Evolutionary conservation across 441 rosid species (phyloP), one percentile per base, ranked within the genome.

Genomic region (Gossypium trilobum): DNA sequence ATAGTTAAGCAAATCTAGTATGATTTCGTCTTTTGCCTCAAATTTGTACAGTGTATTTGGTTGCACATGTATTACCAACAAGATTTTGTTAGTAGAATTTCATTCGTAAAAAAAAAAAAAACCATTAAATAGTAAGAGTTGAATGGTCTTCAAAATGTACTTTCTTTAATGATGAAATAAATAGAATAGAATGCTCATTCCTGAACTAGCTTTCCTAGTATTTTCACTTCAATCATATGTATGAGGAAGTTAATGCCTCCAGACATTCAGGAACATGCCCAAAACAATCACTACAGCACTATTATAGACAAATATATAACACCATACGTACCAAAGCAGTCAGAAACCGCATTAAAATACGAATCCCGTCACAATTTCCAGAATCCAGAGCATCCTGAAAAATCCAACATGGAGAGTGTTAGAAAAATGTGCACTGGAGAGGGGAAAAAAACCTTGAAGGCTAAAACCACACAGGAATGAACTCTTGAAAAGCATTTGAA

Each of bases 271-370:
- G n/a, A 33, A 46, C 1, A 17, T 14, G 22, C 23, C 67, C 7
- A 61, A 62, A 62, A 33, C 50, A 62, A 33, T 33, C n/a, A 36
- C 25, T 16, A 61, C 11, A 16, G 4, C 5, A n/a, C 25, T 16
- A 62, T 17, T 2, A 81, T 36, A 56, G 62, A 17, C 55, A 50
- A 63, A 70, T 29, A 77, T 77, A 74, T 23, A 50, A 42, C 5
- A 73, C 14, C 3, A 55, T 60, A 68, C 91, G 5, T 86, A 95
- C 99, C 90, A 95, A 71, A 72, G 82, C 90, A 72, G 97, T 90
- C 73, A 95, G 64, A 84, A 92, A 82, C 71, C 99, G 95, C 88
- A 92, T 80, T 87, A 95, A 80, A 76, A 86, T 85, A 68, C 98
- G 97, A 77, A 95, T 86, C 76, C 46, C 84, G 79, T 92, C 86